phyloP scores from a whole-genome alignment of 163 green algal species.

The Chlorella variabilis region DNA sequence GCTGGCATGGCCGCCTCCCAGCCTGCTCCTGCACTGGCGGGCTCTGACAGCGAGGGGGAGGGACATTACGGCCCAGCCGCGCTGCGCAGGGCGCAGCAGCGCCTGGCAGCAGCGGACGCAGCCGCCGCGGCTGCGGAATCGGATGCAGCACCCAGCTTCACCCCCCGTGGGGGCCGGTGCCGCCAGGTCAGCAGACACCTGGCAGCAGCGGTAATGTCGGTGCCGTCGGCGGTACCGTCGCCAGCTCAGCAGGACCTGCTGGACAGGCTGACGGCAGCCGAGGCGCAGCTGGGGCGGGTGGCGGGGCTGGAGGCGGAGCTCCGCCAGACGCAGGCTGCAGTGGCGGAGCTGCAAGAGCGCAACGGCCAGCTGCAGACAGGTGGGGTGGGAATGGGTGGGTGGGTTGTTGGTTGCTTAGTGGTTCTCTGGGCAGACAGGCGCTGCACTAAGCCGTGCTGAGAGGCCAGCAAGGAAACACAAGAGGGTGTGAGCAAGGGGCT shows the following conservation, averaged over 20 bases:
- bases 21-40: no score
- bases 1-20: not conserved
- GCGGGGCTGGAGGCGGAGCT: not conserved
- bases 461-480: no score
- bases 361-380: constrained; percentile 22
- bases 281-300: constrained; percentile 1
- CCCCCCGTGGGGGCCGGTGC: no score
- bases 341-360: constrained; percentile 9
- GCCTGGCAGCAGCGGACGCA: not conserved
- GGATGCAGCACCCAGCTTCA: no score
- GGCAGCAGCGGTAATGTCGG: not conserved
- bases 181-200: not conserved
- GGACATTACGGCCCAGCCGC: constrained; percentile 6
- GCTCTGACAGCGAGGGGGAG: constrained; percentile 10
- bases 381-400: not conserved
- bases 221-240: no score
- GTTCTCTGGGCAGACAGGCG: no score
- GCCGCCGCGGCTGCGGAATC: not conserved
- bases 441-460: no score
- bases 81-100: not conserved
- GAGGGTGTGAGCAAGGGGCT: no score
- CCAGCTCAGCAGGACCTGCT: not conserved
- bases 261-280: constrained; percentile 16
- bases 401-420: not conserved
- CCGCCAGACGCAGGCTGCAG: not conserved